A percentile compares a stretch with the other conserved stretches of the same genome.
Conservation (phyloP, 1,284 basidiomycete species). For the Melampsora medusae region DNA sequence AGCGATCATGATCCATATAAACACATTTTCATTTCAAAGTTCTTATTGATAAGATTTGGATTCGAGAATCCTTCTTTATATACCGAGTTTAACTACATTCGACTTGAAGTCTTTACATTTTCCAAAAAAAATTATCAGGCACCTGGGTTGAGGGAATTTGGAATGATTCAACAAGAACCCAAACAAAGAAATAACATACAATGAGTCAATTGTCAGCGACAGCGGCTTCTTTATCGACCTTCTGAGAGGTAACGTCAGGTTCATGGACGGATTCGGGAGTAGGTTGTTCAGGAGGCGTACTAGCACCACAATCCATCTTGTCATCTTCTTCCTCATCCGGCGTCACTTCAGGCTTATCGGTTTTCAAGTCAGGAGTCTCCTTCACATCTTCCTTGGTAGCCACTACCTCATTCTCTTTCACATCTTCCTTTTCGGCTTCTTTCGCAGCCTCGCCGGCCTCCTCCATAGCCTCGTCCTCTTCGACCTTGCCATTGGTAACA, state of each 20-base stretch:
- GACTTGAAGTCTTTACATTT: neutral
- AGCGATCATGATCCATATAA: neutral
- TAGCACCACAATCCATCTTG: neutral
- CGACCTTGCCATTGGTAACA: neutral
- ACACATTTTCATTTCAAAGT: neutral
- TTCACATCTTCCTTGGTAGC: neutral
- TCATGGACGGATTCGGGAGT: neutral
- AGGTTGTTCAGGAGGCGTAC: slow-evolving; percentile 9
- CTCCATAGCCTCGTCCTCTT: neutral
- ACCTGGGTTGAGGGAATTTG: neutral
- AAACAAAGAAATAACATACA: neutral
- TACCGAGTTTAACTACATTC: neutral
- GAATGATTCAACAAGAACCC: neutral
- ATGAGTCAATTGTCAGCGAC: neutral
- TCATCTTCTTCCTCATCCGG: neutral
- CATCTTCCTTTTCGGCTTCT: neutral
- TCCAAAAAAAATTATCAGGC: neutral
- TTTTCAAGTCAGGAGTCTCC: too few species aligned
- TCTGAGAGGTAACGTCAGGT: neutral
- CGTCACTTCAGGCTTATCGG: neutral
- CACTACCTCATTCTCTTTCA: neutral
- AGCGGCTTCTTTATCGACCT: neutral
- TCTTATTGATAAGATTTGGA: neutral
- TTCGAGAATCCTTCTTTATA: neutral
- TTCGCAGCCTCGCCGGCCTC: neutral